Evolutionary conservation across 768 basidiomycete species (phyloP).

Genomic region (Chiua virens): DNA sequence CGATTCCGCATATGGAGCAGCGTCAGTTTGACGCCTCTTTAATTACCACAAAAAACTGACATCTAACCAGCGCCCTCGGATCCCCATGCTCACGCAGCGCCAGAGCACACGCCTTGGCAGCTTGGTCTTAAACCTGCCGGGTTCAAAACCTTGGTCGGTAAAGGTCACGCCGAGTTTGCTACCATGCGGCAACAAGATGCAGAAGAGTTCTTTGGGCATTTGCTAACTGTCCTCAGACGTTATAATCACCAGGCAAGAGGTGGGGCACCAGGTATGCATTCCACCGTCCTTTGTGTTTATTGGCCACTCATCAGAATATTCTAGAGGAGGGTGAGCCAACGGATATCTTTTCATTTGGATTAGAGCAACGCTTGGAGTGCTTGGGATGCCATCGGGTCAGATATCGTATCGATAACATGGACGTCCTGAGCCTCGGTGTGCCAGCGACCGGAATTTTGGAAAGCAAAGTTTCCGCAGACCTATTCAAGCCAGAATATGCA

Average conservation of each 20-base stretch:
- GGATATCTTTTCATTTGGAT: conserved; percentile 71
- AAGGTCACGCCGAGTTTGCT: conserved; percentile 89
- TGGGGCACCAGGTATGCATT: conserved; percentile 34
- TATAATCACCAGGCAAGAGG: conserved; percentile 50
- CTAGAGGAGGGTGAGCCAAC: conserved; percentile 58
- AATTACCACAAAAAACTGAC: conserved; percentile 8
- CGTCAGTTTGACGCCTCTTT: conserved; percentile 13
- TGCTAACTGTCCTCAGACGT: conserved; percentile 71
- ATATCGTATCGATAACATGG: conserved; percentile 74
- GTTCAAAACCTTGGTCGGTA: conserved; percentile 89
- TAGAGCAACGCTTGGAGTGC: conserved; percentile 90
- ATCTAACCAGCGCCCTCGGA: conserved; percentile 25
- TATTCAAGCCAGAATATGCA: conserved; percentile 55
- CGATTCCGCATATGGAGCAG: conserved; percentile 51
- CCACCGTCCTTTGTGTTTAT: not conserved
- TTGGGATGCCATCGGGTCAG: conserved; percentile 73
- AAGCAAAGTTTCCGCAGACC: conserved; percentile 3
- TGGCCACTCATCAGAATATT: not conserved
- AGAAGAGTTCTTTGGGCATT: conserved; percentile 88
- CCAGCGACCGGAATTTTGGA: conserved; percentile 49
- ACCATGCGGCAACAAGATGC: conserved; percentile 98
- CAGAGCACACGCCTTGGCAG: conserved; percentile 46
- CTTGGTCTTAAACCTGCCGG: conserved; percentile 77
- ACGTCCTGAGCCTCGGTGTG: conserved; percentile 79
- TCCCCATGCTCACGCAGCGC: conserved; percentile 32